Evolutionary conservation across 768 basidiomycete genomes (phyloP).

Genomic region (Flagelloscypha sp.): DNA sequence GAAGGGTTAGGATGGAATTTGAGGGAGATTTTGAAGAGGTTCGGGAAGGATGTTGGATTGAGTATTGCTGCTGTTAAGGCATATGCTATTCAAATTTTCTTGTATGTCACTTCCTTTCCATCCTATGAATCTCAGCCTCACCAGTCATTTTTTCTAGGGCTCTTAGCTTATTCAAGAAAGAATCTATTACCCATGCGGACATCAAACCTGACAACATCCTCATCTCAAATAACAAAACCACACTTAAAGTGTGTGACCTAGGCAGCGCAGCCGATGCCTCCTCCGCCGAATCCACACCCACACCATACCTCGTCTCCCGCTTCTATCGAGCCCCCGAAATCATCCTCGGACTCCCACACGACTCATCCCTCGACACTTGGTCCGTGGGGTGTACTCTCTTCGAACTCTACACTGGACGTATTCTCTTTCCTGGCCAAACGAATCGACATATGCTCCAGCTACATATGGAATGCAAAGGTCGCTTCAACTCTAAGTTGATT

Average conservation of each 20-base stretch:
- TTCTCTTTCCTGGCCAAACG: constrained; percentile 66
- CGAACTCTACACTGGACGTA: constrained; percentile 68
- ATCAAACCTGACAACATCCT: constrained; percentile 74
- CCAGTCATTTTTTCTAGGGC: too few species aligned
- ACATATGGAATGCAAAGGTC: constrained; percentile 73
- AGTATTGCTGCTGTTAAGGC: constrained; percentile 69
- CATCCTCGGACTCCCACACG: constrained; percentile 69
- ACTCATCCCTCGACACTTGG: constrained; percentile 67
- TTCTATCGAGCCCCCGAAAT: constrained; percentile 80
- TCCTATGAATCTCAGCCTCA: too few species aligned
- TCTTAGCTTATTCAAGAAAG: constrained; percentile 55
- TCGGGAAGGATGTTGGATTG: constrained; percentile 70
- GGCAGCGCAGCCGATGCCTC: constrained; percentile 65
- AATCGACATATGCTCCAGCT: constrained; percentile 74
- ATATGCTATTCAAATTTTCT: constrained; percentile 68
- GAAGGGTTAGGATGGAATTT: constrained; percentile 66
- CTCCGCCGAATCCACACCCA: constrained; percentile 70
- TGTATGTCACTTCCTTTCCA: too few species aligned
- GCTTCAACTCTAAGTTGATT: constrained; percentile 61
- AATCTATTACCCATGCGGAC: constrained; percentile 70
- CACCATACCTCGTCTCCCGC: constrained; percentile 68
- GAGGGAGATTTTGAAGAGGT: constrained; percentile 73
- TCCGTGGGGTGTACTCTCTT: constrained; percentile 70
- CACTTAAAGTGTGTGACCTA: constrained; percentile 66
- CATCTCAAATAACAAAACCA: constrained; percentile 66